A percentile compares a stretch with the other conserved stretches of the same genome.
phyloP scores from a whole-genome alignment of 1,139 yeast species.

The Diutina scorzettiae region DNA sequence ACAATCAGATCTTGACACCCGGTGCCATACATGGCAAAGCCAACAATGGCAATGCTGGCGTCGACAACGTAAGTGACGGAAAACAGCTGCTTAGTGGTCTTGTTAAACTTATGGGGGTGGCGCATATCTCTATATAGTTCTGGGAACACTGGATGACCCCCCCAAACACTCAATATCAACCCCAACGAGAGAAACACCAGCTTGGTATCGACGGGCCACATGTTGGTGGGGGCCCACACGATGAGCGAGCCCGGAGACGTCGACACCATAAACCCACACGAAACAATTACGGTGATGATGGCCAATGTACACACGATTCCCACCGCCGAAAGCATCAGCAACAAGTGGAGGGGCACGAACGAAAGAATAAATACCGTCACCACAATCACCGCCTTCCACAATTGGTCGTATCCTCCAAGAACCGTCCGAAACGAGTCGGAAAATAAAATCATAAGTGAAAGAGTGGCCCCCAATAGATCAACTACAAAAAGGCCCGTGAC shows the following conservation, averaged over 20 bases:
- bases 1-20: conserved; percentile 26
- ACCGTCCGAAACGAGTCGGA: conserved; percentile 73
- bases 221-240: conserved; percentile 33
- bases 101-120: conserved; percentile 38
- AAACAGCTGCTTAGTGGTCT: conserved; percentile 20
- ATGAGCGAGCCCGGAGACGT: conserved; percentile 57
- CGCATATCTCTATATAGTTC: conserved; percentile 75
- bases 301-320: conserved; percentile 67
- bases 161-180: conserved; percentile 79
- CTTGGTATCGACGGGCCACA: conserved; percentile 41
- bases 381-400: conserved; percentile 21
- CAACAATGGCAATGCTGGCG: conserved; percentile 39
- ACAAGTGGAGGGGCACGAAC: conserved; percentile 58
- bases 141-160: conserved; percentile 83
- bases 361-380: conserved; percentile 36
- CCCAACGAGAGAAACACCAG: conserved; percentile 55
- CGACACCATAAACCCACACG: conserved; percentile 49
- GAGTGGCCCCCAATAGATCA: conserved; percentile 70
- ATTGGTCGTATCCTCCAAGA: conserved; percentile 14
- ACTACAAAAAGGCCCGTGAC: conserved; percentile 63
- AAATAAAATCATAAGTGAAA: conserved; percentile 65
- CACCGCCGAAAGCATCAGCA: conserved; percentile 59
- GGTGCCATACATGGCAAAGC: conserved; percentile 35
- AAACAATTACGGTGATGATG: conserved; percentile 43
- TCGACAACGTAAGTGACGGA: conserved; percentile 23